Evolutionary conservation across 129 eudicot species (phyloP).

Genomic region (Heracleum sosnowskyi): DNA sequence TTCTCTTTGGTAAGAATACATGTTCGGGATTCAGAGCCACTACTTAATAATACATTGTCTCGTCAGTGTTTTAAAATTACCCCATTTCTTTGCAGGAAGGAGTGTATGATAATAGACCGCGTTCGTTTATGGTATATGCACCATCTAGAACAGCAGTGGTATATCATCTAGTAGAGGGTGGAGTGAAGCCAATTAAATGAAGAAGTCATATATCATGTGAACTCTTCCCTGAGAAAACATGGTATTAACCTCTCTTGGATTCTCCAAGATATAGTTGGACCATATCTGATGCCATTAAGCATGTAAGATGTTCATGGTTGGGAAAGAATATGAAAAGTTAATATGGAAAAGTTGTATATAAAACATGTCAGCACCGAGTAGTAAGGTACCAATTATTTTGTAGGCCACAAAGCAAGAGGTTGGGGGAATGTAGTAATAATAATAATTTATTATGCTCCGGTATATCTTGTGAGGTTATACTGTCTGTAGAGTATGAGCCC

Average conservation of each 20-base stretch:
- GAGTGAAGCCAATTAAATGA: conserved; percentile 19
- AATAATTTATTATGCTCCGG: not conserved
- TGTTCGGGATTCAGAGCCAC: not conserved
- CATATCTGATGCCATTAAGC: not conserved
- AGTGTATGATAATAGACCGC: conserved; percentile 60
- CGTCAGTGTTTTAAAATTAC: not conserved
- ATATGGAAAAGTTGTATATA: conserved; percentile 5
- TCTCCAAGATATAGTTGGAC: not conserved
- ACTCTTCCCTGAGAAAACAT: not conserved
- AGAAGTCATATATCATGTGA: not conserved
- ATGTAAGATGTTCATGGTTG: not conserved
- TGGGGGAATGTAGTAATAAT: not conserved
- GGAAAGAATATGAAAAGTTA: not conserved
- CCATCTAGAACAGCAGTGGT: conserved; percentile 87
- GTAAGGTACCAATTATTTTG: not conserved
- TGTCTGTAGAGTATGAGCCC: not conserved
- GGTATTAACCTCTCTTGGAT: not conserved
- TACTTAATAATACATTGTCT: not conserved
- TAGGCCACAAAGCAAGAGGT: not conserved
- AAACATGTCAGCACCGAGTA: not conserved
- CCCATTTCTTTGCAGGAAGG: conserved; percentile 51
- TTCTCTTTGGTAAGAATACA: conserved; percentile 75
- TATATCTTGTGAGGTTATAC: not conserved
- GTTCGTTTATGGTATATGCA: conserved; percentile 75
- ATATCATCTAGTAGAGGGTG: conserved; percentile 44